phyloP scores from a whole-genome alignment of 208 protist species.

The Acanthamoeba lenticulata region DNA sequence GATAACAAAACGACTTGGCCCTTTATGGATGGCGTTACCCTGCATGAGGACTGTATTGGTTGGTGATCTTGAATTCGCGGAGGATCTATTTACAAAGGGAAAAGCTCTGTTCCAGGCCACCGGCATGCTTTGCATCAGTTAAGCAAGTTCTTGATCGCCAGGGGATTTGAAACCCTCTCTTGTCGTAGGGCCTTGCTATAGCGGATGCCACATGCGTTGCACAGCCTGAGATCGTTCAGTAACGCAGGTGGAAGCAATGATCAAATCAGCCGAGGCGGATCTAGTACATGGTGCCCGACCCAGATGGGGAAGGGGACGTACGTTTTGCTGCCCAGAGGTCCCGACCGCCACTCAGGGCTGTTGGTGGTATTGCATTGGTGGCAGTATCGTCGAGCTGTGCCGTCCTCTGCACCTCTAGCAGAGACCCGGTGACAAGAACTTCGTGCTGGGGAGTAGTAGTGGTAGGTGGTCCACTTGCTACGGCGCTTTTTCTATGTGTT shows the following conservation, averaged over 20 bases:
- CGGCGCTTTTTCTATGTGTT: background rate
- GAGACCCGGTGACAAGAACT: background rate
- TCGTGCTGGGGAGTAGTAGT: background rate
- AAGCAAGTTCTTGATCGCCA: background rate
- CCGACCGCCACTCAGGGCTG: background rate
- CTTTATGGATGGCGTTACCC: too few species aligned
- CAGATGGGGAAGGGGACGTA: background rate
- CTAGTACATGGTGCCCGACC: too few species aligned
- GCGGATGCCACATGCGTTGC: background rate
- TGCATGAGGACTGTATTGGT: too few species aligned
- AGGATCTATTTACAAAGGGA: too few species aligned
- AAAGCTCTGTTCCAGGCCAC: too few species aligned
- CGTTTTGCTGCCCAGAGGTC: background rate
- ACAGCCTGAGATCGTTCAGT: background rate
- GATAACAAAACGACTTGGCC: too few species aligned
- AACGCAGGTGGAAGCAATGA: background rate
- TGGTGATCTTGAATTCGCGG: too few species aligned
- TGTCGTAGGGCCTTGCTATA: background rate
- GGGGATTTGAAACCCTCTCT: background rate
- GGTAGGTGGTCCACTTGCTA: conserved; percentile 16
- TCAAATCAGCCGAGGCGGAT: too few species aligned
- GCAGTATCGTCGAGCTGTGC: background rate
- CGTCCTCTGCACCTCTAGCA: too few species aligned
- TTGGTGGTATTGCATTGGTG: background rate
- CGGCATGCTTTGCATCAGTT: too few species aligned